phyloP scores from a whole-genome alignment of 139 green algal genomes.

The Volvox africanus region DNA sequence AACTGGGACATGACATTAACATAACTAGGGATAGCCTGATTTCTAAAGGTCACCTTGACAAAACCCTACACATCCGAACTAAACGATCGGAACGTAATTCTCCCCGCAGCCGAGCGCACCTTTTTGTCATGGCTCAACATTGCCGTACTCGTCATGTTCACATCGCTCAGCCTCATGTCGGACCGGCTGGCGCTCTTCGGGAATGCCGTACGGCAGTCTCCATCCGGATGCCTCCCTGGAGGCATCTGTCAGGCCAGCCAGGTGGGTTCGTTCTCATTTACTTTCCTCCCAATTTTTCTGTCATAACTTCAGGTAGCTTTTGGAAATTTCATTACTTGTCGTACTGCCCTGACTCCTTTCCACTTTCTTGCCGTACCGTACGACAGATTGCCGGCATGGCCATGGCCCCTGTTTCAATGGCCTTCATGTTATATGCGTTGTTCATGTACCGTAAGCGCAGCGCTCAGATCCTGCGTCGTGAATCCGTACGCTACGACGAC shows the following conservation, averaged over 20 bases:
- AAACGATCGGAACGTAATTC: too few relatives aligned
- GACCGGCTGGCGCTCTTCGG: conserved; percentile 5
- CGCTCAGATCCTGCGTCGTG: conserved; percentile 68
- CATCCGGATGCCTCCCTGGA: not conserved
- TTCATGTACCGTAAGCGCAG: conserved; percentile 79
- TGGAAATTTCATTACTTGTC: too few relatives aligned
- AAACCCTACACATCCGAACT: too few relatives aligned
- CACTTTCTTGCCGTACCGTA: not conserved
- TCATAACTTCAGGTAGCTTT: not conserved
- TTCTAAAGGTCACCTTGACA: too few relatives aligned
- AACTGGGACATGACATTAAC: too few relatives aligned
- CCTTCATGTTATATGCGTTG: conserved; percentile 86
- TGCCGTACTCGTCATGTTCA: conserved; percentile 80
- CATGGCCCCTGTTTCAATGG: conserved; percentile 79
- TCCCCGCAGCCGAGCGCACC: conserved; percentile 88
- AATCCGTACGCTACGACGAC: conserved; percentile 84
- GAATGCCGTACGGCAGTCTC: not conserved
- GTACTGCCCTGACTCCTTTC: too few relatives aligned
- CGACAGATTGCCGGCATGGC: conserved; percentile 78
- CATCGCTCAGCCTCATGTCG: conserved; percentile 67
- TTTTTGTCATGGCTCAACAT: conserved; percentile 92
- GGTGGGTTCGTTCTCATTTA: conserved; percentile 18
- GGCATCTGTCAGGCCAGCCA: conserved; percentile 37
- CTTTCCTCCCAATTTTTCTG: too few relatives aligned
- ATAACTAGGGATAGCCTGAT: too few relatives aligned